Base-by-base conservation (phyloP, 768 basidiomycete genomes). In the Mycena chlorophos region DNA sequence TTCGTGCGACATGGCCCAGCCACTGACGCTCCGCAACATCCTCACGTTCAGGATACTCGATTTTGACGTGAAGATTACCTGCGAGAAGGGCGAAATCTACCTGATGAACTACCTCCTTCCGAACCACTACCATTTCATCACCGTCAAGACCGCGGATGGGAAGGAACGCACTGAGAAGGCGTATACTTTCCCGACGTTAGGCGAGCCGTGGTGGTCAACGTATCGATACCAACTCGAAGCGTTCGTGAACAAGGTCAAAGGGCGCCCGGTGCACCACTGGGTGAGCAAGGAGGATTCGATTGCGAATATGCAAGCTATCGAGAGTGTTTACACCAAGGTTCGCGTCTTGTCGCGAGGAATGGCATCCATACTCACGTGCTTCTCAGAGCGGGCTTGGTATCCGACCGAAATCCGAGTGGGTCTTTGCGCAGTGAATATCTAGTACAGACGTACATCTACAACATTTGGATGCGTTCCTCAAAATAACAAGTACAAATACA, bases 141-240 rank as follows among this genome's bases (percentile, higher is more conserved):
- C 64, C 3, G 73, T 83, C 19, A 71, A 63, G 37, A 68, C 69
- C 48, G 47, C n/a, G n/a, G n/a, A 29, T 0, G 61, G 64, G 12
- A 72, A 73, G 42, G 60, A 62, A 34, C 66, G 69, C 48, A 72
- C 69, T 8, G 78, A 80, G 63, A 80, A 78, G 63, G 71, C 65
- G 2, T 82, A 82, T 62, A 75, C 66, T 19, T 77, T 72, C 61
- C 54, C 51, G 23, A 72, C 72, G 40, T 81, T 77, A 5, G 83
- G 83, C 20, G 77, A 85, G 65, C 71, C 72, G 8, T 83, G 80
- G 78, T 88, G 84, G 84, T 71, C 79, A 30, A 79, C 83, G 22
- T 80, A 74, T 55, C 66, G 75, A 34, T 83, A 80, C 56, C 85
- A 87, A 67, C 68, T 87, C 34, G 84, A 87, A 68, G 82, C 80